phyloP scores from a whole-genome alignment of 306 rosid species.

The Herpetospermum pedunculosum region DNA sequence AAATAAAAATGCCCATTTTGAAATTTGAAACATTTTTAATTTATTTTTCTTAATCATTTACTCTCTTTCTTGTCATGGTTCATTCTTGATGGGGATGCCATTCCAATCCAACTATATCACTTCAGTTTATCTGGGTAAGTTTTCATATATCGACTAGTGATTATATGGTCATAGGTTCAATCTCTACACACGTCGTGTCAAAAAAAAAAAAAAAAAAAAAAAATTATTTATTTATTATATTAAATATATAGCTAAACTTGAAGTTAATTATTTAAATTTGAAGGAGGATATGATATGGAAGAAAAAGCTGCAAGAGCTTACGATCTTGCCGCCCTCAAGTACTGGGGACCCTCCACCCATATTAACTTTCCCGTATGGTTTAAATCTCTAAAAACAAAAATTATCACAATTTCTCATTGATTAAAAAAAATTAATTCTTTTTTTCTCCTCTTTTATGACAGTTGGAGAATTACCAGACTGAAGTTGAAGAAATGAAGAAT shows the following conservation, averaged over 20 bases:
- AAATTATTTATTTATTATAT: too few species aligned
- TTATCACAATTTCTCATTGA: slow-evolving; percentile 1
- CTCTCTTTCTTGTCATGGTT: neutral
- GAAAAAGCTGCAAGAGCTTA: slow-evolving; percentile 70
- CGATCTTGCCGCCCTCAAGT: slow-evolving; percentile 68
- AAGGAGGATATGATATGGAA: slow-evolving; percentile 73
- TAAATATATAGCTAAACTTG: neutral
- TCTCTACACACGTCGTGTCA: too few species aligned
- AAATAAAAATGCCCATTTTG: neutral
- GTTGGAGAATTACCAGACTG: slow-evolving; percentile 16
- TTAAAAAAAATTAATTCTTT: neutral
- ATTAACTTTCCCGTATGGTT: slow-evolving; percentile 49
- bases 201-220: too few species aligned
- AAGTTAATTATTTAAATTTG: slow-evolving; percentile 12
- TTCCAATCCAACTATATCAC: neutral
- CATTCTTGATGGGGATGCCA: neutral
- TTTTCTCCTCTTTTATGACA: neutral
- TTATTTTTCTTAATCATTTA: neutral
- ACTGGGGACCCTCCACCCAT: slow-evolving; percentile 67
- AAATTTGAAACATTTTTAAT: neutral
- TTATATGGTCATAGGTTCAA: too few species aligned
- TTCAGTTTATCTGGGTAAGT: slow-evolving; percentile 14
- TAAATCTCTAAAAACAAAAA: neutral
- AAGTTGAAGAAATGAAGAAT: slow-evolving; percentile 17
- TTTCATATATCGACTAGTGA: too few species aligned